phyloP scores from a whole-genome alignment of 164 flowering plant species.

The Vitis riparia region DNA sequence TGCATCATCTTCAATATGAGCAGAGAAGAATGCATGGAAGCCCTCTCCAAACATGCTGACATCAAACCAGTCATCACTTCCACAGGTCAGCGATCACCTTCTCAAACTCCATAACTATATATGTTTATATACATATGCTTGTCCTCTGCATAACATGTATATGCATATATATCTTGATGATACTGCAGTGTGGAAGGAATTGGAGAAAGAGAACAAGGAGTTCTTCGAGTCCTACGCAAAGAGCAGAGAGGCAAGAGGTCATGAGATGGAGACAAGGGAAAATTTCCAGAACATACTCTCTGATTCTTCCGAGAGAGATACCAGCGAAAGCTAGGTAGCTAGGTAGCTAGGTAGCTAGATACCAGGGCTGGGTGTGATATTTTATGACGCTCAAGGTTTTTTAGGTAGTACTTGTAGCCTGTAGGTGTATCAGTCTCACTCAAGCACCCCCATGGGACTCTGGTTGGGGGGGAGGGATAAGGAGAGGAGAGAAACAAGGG shows the following conservation, averaged over 20 bases:
- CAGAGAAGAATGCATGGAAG: constrained; percentile 87
- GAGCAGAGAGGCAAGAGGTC: constrained; percentile 26
- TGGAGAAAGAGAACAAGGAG: constrained; percentile 89
- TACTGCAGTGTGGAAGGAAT: constrained; percentile 78
- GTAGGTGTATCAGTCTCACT: neutral
- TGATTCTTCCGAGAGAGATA: constrained; percentile 24
- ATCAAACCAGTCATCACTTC: constrained; percentile 80
- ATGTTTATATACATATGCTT: too few relatives aligned
- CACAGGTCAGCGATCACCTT: constrained; percentile 46
- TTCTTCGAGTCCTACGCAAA: constrained; percentile 69
- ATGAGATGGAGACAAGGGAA: constrained; percentile 31
- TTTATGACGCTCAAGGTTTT: neutral
- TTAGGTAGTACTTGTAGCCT: neutral
- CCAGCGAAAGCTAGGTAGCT: neutral
- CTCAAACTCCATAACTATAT: neutral
- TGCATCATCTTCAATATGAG: constrained; percentile 78
- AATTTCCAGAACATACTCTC: constrained; percentile 37
- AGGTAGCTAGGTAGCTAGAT: neutral
- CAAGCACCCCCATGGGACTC: neutral
- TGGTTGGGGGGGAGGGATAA: neutral
- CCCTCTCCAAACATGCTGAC: constrained; percentile 80
- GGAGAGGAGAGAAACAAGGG: neutral
- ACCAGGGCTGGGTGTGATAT: neutral
- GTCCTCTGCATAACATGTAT: too few relatives aligned
- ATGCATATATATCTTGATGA: neutral